Percentiles rank a stretch among this genome's conserved stretches.
These are phyloP conservation scores for Globisporangium irregulare DNA, from an alignment of 352 stramenopile genomes.

Conservation along the genomic window DNA sequence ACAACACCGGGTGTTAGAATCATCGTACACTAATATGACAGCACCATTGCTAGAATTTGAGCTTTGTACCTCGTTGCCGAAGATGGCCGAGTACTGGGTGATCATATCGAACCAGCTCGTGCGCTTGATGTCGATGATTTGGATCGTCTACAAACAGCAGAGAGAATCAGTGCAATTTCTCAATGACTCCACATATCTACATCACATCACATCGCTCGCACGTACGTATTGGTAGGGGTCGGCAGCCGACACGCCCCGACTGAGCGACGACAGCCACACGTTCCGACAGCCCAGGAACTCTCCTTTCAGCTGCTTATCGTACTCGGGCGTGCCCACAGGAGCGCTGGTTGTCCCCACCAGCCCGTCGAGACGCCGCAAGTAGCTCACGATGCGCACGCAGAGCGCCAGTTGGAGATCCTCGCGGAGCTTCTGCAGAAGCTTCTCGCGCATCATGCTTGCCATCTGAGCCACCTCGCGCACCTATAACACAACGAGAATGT, in stretches of 20 bases:
- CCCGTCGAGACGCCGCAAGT: constrained; percentile 69
- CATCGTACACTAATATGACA: not conserved
- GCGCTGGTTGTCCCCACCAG: constrained; percentile 23
- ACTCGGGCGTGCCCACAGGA: constrained; percentile 41
- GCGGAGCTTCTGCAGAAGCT: constrained; percentile 78
- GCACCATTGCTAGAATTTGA: not conserved
- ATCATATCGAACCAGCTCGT: constrained; percentile 91
- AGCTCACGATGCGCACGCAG: constrained; percentile 80
- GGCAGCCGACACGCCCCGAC: constrained; percentile 42
- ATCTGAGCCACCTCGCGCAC: constrained; percentile 67
- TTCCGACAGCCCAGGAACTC: constrained; percentile 81
- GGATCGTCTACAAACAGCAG: constrained; percentile 50
- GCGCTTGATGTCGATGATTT: constrained; percentile 86
- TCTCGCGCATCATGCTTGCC: constrained; percentile 57
- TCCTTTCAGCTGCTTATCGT: constrained; percentile 81
- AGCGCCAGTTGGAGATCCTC: constrained; percentile 78
- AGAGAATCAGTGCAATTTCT: not conserved
- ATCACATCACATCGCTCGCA: not conserved
- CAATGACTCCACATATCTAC: not conserved
- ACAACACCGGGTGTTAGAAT: not conserved
- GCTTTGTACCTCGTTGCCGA: constrained; percentile 63
- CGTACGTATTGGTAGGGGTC: constrained; percentile 85
- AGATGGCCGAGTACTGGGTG: constrained; percentile 90
- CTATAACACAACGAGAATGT: constrained; percentile 12
- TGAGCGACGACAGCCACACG: constrained; percentile 69